Evolutionary conservation across 495 filamentous ascomycete species (phyloP), one percentile per base, ranked within the genome.

Genomic region (Hypoxylon subgilvum): DNA sequence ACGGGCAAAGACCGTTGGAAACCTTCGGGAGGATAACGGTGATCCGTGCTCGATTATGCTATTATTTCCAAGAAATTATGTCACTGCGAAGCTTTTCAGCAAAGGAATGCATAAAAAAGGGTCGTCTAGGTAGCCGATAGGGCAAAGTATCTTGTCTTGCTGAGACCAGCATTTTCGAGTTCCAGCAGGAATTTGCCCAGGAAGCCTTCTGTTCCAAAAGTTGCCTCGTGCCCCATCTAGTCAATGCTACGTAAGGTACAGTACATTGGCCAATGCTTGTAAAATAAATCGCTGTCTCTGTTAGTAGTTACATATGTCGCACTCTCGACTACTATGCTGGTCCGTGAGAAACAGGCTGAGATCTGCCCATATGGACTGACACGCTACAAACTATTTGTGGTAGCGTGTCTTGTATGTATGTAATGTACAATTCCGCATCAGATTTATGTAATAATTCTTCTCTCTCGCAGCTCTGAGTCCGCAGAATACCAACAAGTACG

Each of bases 181-280:
- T n/a, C n/a, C 27, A 8, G 41, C 31, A 50, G 44, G 60, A 62
- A 54, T 52, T 55, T 45, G 44, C 46, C 57, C 54, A 60, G 66
- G 35, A 57, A 61, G 45, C 51, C 51, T 56, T 56, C 52, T 63
- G 66, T 61, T 55, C 62, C 66, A 63, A 62, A 60, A 38, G 39
- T 21, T 63, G 66, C 66, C 49, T 57, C 57, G 66, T 59, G 45
- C 53, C 42, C 50, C 49, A 31, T 65, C 44, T 42, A 51, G 56
- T 69, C 41, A 65, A 65, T 68, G 66, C 66, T 64, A 27, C 23
- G 4, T 27, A n/a, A n/a, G n/a, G n/a, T n/a, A n/a, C n/a, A n/a
- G n/a, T n/a, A 59, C 54, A 45, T 53, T 63, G 51, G 28, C 51
- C 56, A 54, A 56, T 52, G 55, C 55, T 55, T 49, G 43, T 18